Percentiles rank a stretch among this genome's conserved stretches.
Evolutionary conservation across 495 filamentous ascomycete genomes (phyloP).

Genomic region (Monascus purpureus): DNA sequence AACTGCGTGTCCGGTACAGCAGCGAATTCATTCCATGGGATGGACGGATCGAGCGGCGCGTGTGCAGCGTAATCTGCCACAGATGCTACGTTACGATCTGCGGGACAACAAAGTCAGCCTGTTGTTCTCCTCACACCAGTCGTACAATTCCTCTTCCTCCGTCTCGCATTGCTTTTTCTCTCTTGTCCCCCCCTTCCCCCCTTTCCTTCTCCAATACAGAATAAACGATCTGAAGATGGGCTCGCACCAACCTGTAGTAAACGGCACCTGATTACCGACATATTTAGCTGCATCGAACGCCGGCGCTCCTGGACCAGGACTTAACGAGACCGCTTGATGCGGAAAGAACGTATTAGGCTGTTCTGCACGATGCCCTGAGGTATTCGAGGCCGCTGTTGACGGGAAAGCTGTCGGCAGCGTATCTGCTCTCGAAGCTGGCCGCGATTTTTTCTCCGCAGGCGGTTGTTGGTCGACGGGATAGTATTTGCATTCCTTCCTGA

Average conservation of each 20-base stretch:
- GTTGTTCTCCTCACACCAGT: neutral
- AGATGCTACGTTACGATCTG: constrained; percentile 18
- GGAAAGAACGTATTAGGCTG: constrained; percentile 27
- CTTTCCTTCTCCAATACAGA: too few relatives aligned
- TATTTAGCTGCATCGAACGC: constrained; percentile 18
- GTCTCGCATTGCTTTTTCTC: too few relatives aligned
- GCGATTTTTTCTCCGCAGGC: constrained; percentile 38
- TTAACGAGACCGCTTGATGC: constrained; percentile 26
- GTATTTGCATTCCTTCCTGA: constrained; percentile 95
- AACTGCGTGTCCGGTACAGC: constrained; percentile 28
- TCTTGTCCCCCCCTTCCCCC: too few relatives aligned
- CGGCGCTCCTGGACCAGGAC: constrained; percentile 23
- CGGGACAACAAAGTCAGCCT: constrained; percentile 1
- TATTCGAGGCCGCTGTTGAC: constrained; percentile 28
- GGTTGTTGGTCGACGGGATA: constrained; percentile 81
- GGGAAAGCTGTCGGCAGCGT: constrained; percentile 27
- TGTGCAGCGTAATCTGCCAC: constrained; percentile 17
- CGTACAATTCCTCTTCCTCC: neutral
- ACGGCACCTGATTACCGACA: constrained; percentile 19
- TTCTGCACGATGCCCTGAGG: constrained; percentile 22
- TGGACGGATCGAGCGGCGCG: constrained; percentile 20
- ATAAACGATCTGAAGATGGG: too few relatives aligned
- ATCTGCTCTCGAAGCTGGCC: constrained; percentile 30
- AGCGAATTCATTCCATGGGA: constrained; percentile 29
- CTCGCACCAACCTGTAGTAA: too few relatives aligned